phyloP scores from a whole-genome alignment of 805 yeast species.

The Starmera dryadoides region DNA sequence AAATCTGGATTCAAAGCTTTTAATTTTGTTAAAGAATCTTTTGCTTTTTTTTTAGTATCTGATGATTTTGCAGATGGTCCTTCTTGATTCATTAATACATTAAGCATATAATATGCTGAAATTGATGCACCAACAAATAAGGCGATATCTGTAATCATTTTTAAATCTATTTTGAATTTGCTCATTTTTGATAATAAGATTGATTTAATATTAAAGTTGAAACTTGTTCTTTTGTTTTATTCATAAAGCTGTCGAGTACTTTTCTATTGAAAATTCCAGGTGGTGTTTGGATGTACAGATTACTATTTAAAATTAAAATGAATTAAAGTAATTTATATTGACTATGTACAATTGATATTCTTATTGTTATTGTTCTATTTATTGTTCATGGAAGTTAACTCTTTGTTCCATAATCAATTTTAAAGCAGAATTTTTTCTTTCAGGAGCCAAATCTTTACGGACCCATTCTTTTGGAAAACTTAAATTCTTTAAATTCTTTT shows the following conservation, averaged over 20 bases:
- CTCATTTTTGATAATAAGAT: constrained; percentile 16
- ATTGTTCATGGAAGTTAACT: too few relatives aligned
- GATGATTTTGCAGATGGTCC: constrained; percentile 42
- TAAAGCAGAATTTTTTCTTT: neutral
- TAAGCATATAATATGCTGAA: constrained; percentile 58
- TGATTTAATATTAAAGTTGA: too few relatives aligned
- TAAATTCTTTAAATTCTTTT: constrained; percentile 28
- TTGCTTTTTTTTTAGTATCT: constrained; percentile 56
- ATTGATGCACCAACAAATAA: constrained; percentile 57
- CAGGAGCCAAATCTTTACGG: constrained; percentile 64
- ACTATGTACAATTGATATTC: too few relatives aligned
- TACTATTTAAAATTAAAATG: too few relatives aligned
- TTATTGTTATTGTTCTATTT: too few relatives aligned
- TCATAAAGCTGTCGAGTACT: too few relatives aligned
- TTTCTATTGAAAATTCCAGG: too few relatives aligned
- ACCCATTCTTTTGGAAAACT: constrained; percentile 79
- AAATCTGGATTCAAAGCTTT: constrained; percentile 52
- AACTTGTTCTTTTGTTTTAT: too few relatives aligned
- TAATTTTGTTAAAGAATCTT: constrained; percentile 49
- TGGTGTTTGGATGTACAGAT: too few relatives aligned
- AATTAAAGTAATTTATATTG: too few relatives aligned
- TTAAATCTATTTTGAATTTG: constrained; percentile 27
- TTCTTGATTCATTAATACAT: constrained; percentile 32
- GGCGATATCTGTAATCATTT: constrained; percentile 37
- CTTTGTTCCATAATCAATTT: neutral